Evolutionary conservation across 495 filamentous ascomycete species (phyloP).

Genomic region (Neurospora sp.): DNA sequence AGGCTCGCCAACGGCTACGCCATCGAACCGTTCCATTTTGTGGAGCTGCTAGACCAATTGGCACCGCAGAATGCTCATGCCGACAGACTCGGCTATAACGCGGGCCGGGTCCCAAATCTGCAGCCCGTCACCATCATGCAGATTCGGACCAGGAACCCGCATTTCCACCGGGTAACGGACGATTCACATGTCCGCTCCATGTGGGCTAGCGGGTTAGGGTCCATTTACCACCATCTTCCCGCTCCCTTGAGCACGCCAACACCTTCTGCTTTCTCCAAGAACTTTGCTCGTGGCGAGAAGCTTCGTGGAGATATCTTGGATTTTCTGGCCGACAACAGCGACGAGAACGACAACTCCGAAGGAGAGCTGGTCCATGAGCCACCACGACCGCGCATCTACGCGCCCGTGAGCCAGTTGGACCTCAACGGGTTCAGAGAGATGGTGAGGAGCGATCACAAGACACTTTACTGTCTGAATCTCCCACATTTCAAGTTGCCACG

Average conservation of each 20-base stretch:
- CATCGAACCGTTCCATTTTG: slow-evolving; percentile 23
- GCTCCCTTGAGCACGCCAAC: neutral
- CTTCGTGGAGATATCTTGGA: slow-evolving; percentile 3
- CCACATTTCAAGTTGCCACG: neutral
- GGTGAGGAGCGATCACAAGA: neutral
- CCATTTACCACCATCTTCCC: slow-evolving; percentile 14
- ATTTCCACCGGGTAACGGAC: slow-evolving; percentile 15
- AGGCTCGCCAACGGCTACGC: slow-evolving; percentile 21
- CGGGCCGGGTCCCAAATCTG: neutral
- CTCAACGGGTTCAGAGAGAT: slow-evolving; percentile 1
- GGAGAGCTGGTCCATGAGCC: slow-evolving; percentile 5
- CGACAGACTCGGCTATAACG: neutral
- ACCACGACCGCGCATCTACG: slow-evolving; percentile 6
- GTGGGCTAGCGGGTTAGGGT: slow-evolving; percentile 16
- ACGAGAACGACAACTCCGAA: neutral
- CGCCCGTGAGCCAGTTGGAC: slow-evolving; percentile 3
- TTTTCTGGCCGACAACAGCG: neutral
- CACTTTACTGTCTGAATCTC: neutral
- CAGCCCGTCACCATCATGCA: slow-evolving; percentile 12
- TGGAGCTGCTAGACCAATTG: slow-evolving; percentile 12
- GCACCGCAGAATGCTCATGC: neutral
- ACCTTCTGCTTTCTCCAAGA: neutral
- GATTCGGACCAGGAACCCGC: slow-evolving; percentile 18
- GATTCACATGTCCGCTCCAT: slow-evolving; percentile 16
- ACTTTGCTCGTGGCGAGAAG: neutral